Evolutionary conservation across 2,329 filamentous ascomycete species (phyloP), one percentile per base, ranked within the genome.

Genomic region (Dactylellina parvicollis): DNA sequence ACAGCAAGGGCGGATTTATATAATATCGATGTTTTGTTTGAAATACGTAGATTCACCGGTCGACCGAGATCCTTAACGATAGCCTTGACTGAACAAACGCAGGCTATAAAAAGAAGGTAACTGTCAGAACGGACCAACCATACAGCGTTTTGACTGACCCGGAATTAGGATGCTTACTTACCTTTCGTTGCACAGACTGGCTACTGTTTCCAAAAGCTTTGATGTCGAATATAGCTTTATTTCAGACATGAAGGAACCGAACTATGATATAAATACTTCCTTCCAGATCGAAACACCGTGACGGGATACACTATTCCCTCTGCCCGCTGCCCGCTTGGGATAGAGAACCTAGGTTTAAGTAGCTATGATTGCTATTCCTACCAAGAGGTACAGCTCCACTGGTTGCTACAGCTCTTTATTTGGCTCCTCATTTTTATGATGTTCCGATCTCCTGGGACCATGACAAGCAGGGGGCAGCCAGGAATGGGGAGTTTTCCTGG

Each of bases 51-150:
- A 9, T n/a, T 14, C 20, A 24, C n/a, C 30, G 34, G 57, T n/a
- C 20, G 22, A 24, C n/a, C 30, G 34, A 59, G 62, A 67, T 67
- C 62, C 62, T 67, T 67, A 67, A 67, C 62, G 52, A 50, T 5
- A 42, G 52, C 32, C 34, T 40, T 56, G 16, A 55, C 50, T n/a
- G 22, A 30, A 28, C 9, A 14, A 36, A 14, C 7, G 30, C 12
- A 42, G 52, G 54, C 52, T 67, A 67, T 67, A 67, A 67, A 67
- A 67, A 65, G 60, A 65, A 67, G 26, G 52, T 57, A 12, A 20
- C 24, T 26, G 26, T 67, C 10, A 52, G 62, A 57, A 67, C 61
- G 56, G 52, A 67, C 50, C 38, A 42, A 46, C 34, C 50, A 42
- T 52, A 67, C 44, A 54, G 42, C 42, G 26, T 44, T 22, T 20